phyloP scores from a whole-genome alignment of 2,329 filamentous ascomycete species.

The Penicillium sp. region DNA sequence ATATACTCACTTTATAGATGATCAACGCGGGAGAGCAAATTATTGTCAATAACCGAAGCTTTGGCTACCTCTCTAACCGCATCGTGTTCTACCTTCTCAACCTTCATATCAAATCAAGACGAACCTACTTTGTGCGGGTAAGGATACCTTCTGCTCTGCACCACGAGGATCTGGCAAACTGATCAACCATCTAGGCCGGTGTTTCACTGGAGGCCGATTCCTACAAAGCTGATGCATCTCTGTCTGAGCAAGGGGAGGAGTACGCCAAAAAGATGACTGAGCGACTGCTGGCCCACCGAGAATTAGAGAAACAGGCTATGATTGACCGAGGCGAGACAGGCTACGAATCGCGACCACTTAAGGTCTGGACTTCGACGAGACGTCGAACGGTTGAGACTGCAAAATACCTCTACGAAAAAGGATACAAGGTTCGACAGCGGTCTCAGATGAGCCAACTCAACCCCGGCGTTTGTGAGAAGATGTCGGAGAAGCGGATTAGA shows the following conservation, averaged over 20 bases:
- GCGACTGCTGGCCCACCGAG: conserved; percentile 75
- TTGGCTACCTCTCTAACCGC: conserved; percentile 92
- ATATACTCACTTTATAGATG: conserved; percentile 55
- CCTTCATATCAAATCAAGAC: conserved; percentile 90
- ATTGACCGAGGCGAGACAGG: conserved; percentile 66
- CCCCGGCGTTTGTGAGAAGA: conserved; percentile 90
- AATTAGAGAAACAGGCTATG: conserved; percentile 71
- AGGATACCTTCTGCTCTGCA: conserved; percentile 9
- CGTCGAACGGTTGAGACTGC: conserved; percentile 88
- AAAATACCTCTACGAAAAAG: conserved; percentile 71
- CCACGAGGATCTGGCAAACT: background rate
- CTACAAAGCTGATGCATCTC: conserved; percentile 83
- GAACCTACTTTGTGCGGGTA: conserved; percentile 85
- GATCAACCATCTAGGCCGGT: conserved; percentile 56
- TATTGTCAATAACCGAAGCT: conserved; percentile 94
- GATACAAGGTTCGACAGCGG: conserved; percentile 83
- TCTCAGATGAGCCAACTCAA: conserved; percentile 98
- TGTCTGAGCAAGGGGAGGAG: conserved; percentile 74
- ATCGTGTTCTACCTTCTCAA: conserved; percentile 99
- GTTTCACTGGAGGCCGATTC: conserved; percentile 84
- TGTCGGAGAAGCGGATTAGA: conserved; percentile 79
- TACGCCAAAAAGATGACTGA: conserved; percentile 88
- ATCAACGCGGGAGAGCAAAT: conserved; percentile 94
- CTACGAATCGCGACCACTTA: conserved; percentile 72
- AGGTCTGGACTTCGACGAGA: conserved; percentile 92